Base-by-base conservation (phyloP, 768 basidiomycete genomes). In the Boletus tomentosulus region DNA sequence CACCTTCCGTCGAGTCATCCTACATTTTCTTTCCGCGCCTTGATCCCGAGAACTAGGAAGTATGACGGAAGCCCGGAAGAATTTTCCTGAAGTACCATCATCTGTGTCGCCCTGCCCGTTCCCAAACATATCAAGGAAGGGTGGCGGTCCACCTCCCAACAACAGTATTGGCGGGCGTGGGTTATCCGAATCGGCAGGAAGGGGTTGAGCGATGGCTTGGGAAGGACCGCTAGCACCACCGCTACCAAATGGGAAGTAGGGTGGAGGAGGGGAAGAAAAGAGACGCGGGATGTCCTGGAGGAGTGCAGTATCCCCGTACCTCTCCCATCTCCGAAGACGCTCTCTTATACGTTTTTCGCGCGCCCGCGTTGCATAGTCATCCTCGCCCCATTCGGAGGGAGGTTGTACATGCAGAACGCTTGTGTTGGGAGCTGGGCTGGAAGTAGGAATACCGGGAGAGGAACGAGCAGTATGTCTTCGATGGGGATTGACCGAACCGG, bases 241-340 rank as follows among this genome's bases (percentile, higher is more conserved):
- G 15, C 19, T 22, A 22, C 33, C 8, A 27, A 62, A 12, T 16
- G 57, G 49, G 44, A 51, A 37, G 31, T n/a, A 60, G 31, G 56
- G 51, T 11, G 54, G 39, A 34, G 50, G 51, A 46, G 71, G 66
- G 3, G 66, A 60, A 5, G 70, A 46, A 13, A 76, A 72, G 25
- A 89, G 74, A 46, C 68, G 76, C 1, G 87, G 84, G 25, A 90
- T 65, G 53, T 91, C 86, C 7, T 84, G 82, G 41, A 79, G 71
- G n/a, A 89, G 71, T 10, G 74, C 69, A 22, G 68, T 59, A 58
- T 87, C 83, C 4, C 68, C 68, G 38, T 82, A 78, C 59, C 73
- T 80, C 61, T 89, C 88, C 90, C 90, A 93, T 59, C 80, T 82
- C 50, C 76, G 79, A 44, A 94, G 72, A 30, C 90, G 81, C 12